Evolutionary conservation across 2,329 filamentous ascomycete species (phyloP).

Genomic region (Penicillium janthinellum): DNA sequence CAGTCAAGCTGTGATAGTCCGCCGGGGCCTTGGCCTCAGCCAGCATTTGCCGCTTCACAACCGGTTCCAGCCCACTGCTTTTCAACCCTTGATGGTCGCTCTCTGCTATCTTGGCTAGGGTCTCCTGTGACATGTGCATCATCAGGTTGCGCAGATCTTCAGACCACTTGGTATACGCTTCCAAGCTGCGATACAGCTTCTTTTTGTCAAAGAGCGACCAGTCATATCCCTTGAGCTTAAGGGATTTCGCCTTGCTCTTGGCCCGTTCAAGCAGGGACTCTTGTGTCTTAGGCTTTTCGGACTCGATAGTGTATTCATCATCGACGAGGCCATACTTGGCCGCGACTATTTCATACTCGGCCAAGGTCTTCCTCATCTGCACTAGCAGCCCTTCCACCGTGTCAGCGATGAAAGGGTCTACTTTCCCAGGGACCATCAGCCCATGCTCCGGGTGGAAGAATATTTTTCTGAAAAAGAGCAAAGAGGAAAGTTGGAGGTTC

Average conservation of each 20-base stretch:
- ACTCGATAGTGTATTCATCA: constrained; percentile 9
- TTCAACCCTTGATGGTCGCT: constrained; percentile 19
- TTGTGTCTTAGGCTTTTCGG: constrained; percentile 20
- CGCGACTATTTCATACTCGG: constrained; percentile 27
- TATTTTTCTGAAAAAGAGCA: constrained; percentile 28
- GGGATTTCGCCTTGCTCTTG: constrained; percentile 25
- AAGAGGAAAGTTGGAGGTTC: constrained; percentile 27
- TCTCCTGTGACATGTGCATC: constrained; percentile 33
- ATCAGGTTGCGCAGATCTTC: constrained; percentile 31
- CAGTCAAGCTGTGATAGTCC: constrained; percentile 23
- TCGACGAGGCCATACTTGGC: constrained; percentile 24
- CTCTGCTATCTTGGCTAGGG: constrained; percentile 18
- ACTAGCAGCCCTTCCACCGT: constrained; percentile 26
- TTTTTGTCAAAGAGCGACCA: constrained; percentile 38
- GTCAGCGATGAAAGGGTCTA: constrained; percentile 21
- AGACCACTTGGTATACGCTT: constrained; percentile 32
- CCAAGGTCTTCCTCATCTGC: constrained; percentile 27
- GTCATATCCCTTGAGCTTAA: constrained; percentile 33
- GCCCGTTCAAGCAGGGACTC: constrained; percentile 26
- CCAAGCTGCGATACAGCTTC: constrained; percentile 27
- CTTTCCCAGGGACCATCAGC: constrained; percentile 26
- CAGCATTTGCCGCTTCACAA: constrained; percentile 28
- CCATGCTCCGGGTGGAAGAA: constrained; percentile 30
- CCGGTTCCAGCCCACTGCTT: constrained; percentile 28
- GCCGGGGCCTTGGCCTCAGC: constrained; percentile 21